Base-by-base conservation (phyloP, 2,329 filamentous ascomycete species). In the Monosporascus sp. region DNA sequence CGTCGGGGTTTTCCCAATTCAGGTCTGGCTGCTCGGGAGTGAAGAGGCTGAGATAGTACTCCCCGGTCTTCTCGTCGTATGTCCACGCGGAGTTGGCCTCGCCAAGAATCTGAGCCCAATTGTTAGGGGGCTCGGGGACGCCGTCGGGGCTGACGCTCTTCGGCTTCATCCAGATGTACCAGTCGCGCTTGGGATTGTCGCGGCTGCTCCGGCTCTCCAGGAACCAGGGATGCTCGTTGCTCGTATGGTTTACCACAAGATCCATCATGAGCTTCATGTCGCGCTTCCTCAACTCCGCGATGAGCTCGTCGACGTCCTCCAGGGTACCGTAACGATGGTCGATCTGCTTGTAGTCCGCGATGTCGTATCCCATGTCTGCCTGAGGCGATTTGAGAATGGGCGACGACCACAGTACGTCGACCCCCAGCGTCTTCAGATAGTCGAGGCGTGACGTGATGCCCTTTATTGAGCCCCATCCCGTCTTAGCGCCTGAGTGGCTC, bases 1-100 rank as follows among this genome's bases (percentile, higher is more conserved):
- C 81, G 9, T 80, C 81, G 0, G 77, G 75, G 53, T 86, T 88
- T 63, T 92, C 87, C 88, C 89, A 94, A 70, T 94, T 94, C n/a
- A 94, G 76, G 61, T 94, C 90, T 0, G 90, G 89, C 66, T 93
- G 89, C 58, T 89, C 83, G 5, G 79, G 80, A 6, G 85, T 83
- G 67, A 90, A 95, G 11, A 94, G 76, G 56, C 88, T 84, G 0
- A 92, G 80, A 62, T 90, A 92, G 67, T 90, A 92, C 68, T 92
- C 86, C 47, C 78, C 75, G 0, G 87, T 89, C n/a, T 70, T 65
- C 58, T 88, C 83, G 61, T 91, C 88, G 74, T 82, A 92, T 54
- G 84, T 74, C 88, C 87, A 90, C 0, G 79, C 76, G 54, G 75
- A 82, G 50, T 79, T 80, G 17, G 78, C 79, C 53, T 75, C 77